Conservation (phyloP, 1,284 basidiomycete genomes). For the Ceratobasidium sp. region DNA sequence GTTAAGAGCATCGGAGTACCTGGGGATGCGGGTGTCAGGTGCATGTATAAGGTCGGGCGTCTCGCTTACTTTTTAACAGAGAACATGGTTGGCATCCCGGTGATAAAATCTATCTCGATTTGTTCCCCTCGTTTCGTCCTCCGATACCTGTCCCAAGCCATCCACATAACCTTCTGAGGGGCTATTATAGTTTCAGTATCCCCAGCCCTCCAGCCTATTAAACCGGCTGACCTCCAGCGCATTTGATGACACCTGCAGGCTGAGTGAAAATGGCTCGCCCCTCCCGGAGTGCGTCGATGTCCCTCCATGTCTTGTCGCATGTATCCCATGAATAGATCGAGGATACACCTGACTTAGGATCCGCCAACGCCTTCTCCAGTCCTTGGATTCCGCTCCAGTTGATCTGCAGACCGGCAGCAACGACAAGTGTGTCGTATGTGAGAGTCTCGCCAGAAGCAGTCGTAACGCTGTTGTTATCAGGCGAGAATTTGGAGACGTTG, state of each 20-base stretch:
- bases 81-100: constrained; percentile 96
- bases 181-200: constrained; percentile 59
- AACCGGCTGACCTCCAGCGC: constrained; percentile 70
- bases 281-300: constrained; percentile 77
- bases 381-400: constrained; percentile 86
- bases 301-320: constrained; percentile 86
- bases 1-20: constrained; percentile 90
- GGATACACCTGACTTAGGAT: constrained; percentile 84
- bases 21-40: constrained; percentile 65
- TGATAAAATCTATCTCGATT: constrained; percentile 84
- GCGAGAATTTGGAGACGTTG: constrained; percentile 80
- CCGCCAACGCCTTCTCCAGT: constrained; percentile 78
- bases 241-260: constrained; percentile 94
- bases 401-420: constrained; percentile 88
- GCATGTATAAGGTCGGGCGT: neutral
- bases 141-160: constrained; percentile 84
- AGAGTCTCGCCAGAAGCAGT: constrained; percentile 77
- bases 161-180: constrained; percentile 95
- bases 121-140: constrained; percentile 67
- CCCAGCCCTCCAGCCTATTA: neutral
- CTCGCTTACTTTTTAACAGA: constrained; percentile 57
- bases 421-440: constrained; percentile 87
- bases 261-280: constrained; percentile 96
- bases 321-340: constrained; percentile 93
- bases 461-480: constrained; percentile 77